Conservation (phyloP, 2,329 filamentous ascomycete genomes). For the Claviceps fusiformis region DNA sequence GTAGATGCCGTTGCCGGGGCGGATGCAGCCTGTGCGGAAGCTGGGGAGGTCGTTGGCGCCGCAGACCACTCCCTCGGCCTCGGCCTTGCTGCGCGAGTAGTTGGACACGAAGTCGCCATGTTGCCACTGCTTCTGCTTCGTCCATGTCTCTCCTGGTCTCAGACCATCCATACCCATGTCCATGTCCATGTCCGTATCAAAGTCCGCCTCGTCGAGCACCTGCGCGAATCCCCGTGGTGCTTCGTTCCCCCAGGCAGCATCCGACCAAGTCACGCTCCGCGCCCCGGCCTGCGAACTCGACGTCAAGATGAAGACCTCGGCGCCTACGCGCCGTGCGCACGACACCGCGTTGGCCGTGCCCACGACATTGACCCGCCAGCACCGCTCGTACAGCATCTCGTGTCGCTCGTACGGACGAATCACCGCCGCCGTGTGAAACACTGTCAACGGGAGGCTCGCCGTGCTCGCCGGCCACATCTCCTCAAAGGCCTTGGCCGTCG, state of each 20-base stretch:
- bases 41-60: conserved; percentile 20
- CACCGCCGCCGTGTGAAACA: conserved; percentile 43
- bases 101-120: conserved; percentile 29
- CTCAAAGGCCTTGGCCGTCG: conserved; percentile 31
- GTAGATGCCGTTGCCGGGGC: conserved; percentile 40
- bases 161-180: too few species aligned
- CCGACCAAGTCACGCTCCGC: conserved; percentile 27
- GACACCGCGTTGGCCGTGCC: conserved; percentile 36
- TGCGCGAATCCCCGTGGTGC: conserved; percentile 30
- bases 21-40: conserved; percentile 40
- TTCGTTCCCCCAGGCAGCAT: conserved; percentile 18
- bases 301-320: conserved; percentile 37
- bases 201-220: conserved; percentile 30
- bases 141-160: too few species aligned
- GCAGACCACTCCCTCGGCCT: conserved; percentile 37
- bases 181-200: conserved; percentile 10
- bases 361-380: conserved; percentile 33
- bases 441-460: conserved; percentile 34
- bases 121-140: conserved; percentile 17
- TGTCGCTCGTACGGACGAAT: conserved; percentile 38
- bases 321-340: conserved; percentile 30
- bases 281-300: conserved; percentile 33
- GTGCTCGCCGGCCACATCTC: conserved; percentile 30
- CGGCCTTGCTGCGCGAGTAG: conserved; percentile 37
- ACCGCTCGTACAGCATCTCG: conserved; percentile 28